Base-by-base conservation (phyloP, 257 asterid species). In the Gentiana dahurica region DNA sequence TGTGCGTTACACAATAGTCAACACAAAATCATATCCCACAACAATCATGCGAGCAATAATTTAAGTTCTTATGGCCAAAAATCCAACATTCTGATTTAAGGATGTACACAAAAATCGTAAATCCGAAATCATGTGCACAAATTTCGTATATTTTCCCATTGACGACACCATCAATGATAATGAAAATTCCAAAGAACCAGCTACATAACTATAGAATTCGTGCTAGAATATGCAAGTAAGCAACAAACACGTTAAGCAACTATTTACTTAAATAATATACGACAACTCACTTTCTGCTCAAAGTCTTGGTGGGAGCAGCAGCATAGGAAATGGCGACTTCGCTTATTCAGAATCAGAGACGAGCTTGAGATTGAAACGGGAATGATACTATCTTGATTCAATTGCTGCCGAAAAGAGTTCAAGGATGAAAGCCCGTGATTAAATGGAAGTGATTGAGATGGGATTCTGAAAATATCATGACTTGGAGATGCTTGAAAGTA, bases 281-380 rank as follows among this genome's bases (percentile, higher is more conserved):
- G n/a, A 53, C 37, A 55, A 46, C 65, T 58, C 48, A 66, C 71
- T 15, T 66, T 59, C 58, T 59, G 60, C n/a, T 66, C 61, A 38
- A 64, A 46, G 2, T 59, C 65, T 52, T 60, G 32, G 5, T 10
- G 15, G 2, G 71, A 66, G 65, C 39, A 66, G 49, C 53, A 59
- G 52, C 65, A 66, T 2, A 54, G 48, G 51, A 60, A 59, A 9
- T 37, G 15, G 44, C 57, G 51, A 24, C 24, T 24, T 55, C 65
- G 48, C 12, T 64, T 58, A 8, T 2, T 15, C 6, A 8, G 49
- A 65, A 6, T 15, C 6, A 8, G 49, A 65, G 11, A 2, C 12
- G 53, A 49, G 46, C 15, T 65, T 36, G 9, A 44, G 32, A 44
- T 51, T 35, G 60, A 53, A 53, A 49, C 1, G 46, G 8, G 43